Percentiles rank a stretch among this genome's conserved stretches.
phyloP scores from a whole-genome alignment of 768 basidiomycete genomes.

The Ephemerocybe angulata region DNA sequence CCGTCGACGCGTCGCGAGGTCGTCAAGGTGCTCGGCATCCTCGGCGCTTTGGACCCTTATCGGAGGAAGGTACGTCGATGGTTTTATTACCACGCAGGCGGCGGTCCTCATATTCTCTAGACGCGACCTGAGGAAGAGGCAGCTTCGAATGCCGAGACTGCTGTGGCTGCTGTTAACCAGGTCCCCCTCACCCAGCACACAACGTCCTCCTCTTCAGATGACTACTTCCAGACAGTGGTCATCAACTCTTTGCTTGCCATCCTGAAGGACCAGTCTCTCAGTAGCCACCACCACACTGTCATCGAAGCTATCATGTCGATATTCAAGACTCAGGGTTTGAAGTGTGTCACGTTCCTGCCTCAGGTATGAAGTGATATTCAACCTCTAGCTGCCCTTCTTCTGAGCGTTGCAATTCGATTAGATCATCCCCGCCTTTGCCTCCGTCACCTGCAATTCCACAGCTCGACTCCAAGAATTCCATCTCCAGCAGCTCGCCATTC shows the following conservation, averaged over 20 bases:
- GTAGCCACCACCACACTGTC: constrained; percentile 84
- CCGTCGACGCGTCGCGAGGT: constrained; percentile 78
- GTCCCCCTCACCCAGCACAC: constrained; percentile 64
- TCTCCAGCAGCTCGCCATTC: constrained; percentile 90
- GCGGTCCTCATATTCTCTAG: constrained; percentile 5
- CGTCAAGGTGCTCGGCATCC: constrained; percentile 90
- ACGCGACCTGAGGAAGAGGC: constrained; percentile 60
- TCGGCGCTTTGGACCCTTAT: constrained; percentile 96
- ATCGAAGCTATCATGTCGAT: constrained; percentile 99
- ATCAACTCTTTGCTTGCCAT: constrained; percentile 85
- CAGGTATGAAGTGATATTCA: constrained; percentile 55
- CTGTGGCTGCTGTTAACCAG: constrained; percentile 59
- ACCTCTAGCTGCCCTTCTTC: not conserved
- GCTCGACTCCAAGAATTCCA: constrained; percentile 89
- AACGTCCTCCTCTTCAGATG: constrained; percentile 70
- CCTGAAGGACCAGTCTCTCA: constrained; percentile 84
- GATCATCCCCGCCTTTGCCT: constrained; percentile 94
- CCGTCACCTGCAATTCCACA: constrained; percentile 77
- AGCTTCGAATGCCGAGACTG: constrained; percentile 45
- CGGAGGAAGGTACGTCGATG: constrained; percentile 67
- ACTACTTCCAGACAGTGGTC: constrained; percentile 96
- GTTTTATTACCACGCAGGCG: not conserved
- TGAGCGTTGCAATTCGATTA: constrained; percentile 22
- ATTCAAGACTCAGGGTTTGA: constrained; percentile 95
- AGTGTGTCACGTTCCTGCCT: constrained; percentile 92